Base-by-base conservation (phyloP, 1,139 yeast genomes). In the Pichia cactophila region DNA sequence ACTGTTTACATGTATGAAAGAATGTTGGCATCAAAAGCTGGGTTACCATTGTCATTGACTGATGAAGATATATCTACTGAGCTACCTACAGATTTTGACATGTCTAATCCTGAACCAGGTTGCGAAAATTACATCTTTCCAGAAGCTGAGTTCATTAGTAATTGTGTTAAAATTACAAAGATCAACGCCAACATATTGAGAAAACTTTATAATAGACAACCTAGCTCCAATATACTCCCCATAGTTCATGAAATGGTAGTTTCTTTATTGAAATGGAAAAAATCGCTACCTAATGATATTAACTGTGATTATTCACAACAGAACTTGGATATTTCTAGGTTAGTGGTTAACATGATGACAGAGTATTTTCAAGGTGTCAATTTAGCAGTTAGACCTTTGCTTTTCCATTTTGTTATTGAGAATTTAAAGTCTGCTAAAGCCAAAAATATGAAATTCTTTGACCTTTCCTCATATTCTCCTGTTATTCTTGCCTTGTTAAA, bases 1-100 rank as follows among this genome's bases (percentile, higher is more conserved):
- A 86, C 95, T 0, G 90, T 86, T 11, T 86, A 86, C 65, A 86
- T 86, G 86, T 83, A 83, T 61, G 96, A 87, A 67, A 68, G 95
- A 63, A 86, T 86, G 88, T 68, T 86, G 43, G 82, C 89, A 20
- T 83, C 94, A 12, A 87, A 87, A 60, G 90, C 92, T 1, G 96
- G 96, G 0, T 69, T 86, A 38, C 95, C 96, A 0, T 66, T 86
- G 42, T 81, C 90, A 49, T 75, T 86, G 55, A 81, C 87, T 1
- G 95, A 86, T 61, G 86, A 83, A 56, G 83, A 86, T 55, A 85
- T 86, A 20, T 78, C 86, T 1, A 81, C 94, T 0, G 89, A 80
- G 51, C 68, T 86, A 26, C 95, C 95, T 0, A 76, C 75, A 49
- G 94, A 85, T 65, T 78, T 83, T 58, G 83, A 79, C 54, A 76